phyloP scores from a whole-genome alignment of 2,329 filamentous ascomycete species.

The Penicillium aurantiogriseum region DNA sequence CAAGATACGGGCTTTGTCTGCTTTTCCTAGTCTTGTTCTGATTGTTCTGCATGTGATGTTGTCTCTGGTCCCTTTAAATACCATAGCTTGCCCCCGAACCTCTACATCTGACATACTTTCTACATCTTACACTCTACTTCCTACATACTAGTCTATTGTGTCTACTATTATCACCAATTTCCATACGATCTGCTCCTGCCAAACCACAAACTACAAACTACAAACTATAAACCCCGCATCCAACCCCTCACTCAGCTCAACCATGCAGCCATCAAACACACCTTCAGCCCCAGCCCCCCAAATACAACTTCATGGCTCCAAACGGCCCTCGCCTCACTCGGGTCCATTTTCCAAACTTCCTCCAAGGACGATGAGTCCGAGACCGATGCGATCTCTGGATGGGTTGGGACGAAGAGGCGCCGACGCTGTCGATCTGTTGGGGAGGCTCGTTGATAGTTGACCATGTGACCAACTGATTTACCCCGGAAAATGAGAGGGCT shows the following conservation, averaged over 20 bases:
- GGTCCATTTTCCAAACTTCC: conserved; percentile 8
- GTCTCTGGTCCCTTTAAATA: neutral
- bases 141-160: neutral
- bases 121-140: neutral
- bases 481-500: neutral
- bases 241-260: neutral
- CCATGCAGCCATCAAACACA: neutral
- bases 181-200: neutral
- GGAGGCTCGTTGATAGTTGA: conserved; percentile 11
- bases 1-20: neutral
- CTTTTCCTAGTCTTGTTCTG: too few species aligned
- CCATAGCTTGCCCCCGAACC: neutral
- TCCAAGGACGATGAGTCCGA: conserved; percentile 6
- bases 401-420: conserved; percentile 19
- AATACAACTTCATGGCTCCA: conserved; percentile 11
- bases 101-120: neutral
- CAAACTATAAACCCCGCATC: neutral
- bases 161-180: neutral
- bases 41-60: neutral
- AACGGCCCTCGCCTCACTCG: conserved; percentile 12
- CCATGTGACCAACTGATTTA: neutral
- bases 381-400: conserved; percentile 21
- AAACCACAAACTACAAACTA: neutral
- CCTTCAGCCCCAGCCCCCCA: neutral
- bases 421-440: conserved; percentile 23